These are phyloP conservation scores for Aciculosporium take DNA, from an alignment of 2,329 filamentous ascomycete species.

Conservation along the genomic window DNA sequence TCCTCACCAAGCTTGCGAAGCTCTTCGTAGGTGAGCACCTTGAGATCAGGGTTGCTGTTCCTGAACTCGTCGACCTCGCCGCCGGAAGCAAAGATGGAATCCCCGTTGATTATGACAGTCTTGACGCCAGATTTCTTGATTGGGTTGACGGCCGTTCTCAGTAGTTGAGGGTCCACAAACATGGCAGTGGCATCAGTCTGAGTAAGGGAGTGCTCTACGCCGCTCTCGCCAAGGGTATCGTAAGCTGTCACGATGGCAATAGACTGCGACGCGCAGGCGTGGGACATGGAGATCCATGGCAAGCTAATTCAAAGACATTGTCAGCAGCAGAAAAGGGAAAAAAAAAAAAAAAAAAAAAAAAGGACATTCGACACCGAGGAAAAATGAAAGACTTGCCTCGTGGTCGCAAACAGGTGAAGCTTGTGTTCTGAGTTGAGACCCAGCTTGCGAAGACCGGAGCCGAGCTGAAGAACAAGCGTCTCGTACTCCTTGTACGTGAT, in stretches of 20 bases:
- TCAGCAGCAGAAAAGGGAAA: not conserved
- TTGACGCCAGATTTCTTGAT: conserved; percentile 43
- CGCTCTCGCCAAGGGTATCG: conserved; percentile 76
- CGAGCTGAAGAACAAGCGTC: conserved; percentile 52
- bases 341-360: not conserved
- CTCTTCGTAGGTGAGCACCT: conserved; percentile 39
- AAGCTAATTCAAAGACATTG: conserved; percentile 32
- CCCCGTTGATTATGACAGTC: conserved; percentile 49
- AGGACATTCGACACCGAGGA: too few species aligned
- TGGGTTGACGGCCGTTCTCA: conserved; percentile 43
- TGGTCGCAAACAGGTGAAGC: conserved; percentile 74
- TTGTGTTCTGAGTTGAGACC: conserved; percentile 54
- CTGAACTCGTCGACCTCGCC: conserved; percentile 42
- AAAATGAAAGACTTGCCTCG: conserved; percentile 39
- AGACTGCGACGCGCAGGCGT: conserved; percentile 66
- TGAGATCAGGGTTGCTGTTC: conserved; percentile 38
- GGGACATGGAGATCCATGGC: conserved; percentile 73
- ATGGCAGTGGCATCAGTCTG: conserved; percentile 72
- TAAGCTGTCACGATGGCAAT: conserved; percentile 90
- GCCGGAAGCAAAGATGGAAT: conserved; percentile 34
- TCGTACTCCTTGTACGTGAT: conserved; percentile 70
- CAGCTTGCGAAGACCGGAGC: conserved; percentile 58
- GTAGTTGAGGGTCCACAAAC: conserved; percentile 72
- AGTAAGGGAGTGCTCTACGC: conserved; percentile 70
- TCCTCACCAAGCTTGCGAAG: conserved; percentile 45